Conservation (phyloP, 2,329 filamentous ascomycete species). For the Onygenales sp. region DNA sequence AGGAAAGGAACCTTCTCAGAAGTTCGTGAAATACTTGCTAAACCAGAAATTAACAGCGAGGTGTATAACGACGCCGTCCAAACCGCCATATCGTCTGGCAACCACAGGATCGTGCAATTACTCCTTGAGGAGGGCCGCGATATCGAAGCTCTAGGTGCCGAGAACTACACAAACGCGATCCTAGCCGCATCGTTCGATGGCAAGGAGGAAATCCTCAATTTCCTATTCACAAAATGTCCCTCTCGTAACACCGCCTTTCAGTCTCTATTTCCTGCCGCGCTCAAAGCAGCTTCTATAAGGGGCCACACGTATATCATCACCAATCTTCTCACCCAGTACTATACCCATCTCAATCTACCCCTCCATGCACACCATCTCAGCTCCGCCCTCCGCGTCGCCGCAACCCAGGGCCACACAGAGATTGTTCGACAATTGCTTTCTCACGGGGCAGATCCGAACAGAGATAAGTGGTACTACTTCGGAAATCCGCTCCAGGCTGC, state of each 20-base stretch:
- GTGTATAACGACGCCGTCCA: neutral
- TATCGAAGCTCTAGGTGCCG: neutral
- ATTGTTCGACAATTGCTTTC: neutral
- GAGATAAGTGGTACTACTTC: neutral
- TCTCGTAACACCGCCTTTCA: neutral
- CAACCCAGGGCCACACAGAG: neutral
- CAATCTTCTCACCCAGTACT: neutral
- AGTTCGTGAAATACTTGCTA: neutral
- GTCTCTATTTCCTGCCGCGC: neutral
- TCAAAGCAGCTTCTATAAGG: neutral
- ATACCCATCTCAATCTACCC: neutral
- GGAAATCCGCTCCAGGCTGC: slow-evolving; percentile 8
- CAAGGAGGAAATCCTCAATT: neutral
- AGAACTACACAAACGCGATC: neutral
- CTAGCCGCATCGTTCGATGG: neutral
- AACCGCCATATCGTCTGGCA: neutral
- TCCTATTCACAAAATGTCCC: neutral
- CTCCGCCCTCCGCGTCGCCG: neutral
- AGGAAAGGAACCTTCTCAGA: neutral
- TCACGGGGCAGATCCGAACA: neutral
- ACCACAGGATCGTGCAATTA: neutral
- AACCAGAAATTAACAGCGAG: neutral
- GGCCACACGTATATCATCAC: neutral
- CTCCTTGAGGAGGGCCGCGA: neutral
- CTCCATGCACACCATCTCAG: neutral